Percentiles rank a stretch among this genome's conserved stretches.
Evolutionary conservation across 2,329 filamentous ascomycete genomes (phyloP).

Genomic region (Akanthomyces muscarius): DNA sequence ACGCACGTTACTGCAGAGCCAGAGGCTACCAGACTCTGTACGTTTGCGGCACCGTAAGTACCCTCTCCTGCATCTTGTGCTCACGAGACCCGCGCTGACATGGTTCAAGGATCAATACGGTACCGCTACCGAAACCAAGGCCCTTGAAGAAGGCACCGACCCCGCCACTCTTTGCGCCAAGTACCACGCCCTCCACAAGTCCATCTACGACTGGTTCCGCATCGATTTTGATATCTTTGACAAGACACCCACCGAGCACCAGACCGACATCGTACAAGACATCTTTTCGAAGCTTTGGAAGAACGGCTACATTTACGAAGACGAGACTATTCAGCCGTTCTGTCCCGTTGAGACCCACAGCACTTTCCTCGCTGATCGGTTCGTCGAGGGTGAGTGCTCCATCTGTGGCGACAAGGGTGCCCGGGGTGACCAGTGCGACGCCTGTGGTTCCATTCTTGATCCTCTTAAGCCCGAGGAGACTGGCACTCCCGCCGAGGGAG

Average conservation of each 20-base stretch:
- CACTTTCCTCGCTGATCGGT: conserved; percentile 79
- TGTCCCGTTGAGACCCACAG: conserved; percentile 65
- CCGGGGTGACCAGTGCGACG: conserved; percentile 70
- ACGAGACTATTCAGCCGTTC: conserved; percentile 83
- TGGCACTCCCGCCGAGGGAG: conserved; percentile 29
- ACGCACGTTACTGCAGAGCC: conserved; percentile 74
- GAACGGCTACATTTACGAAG: conserved; percentile 84
- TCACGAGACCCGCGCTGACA: neutral
- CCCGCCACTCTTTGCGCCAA: conserved; percentile 85
- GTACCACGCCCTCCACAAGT: conserved; percentile 85
- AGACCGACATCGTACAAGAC: conserved; percentile 88
- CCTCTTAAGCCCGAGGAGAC: conserved; percentile 56
- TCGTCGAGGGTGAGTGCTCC: conserved; percentile 75
- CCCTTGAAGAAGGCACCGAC: conserved; percentile 78
- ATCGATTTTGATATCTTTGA: conserved; percentile 95
- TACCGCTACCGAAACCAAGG: conserved; percentile 93
- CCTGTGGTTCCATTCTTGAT: conserved; percentile 68
- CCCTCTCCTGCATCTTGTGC: neutral
- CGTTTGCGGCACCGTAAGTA: conserved; percentile 63
- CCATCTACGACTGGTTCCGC: conserved; percentile 94
- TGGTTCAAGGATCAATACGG: conserved; percentile 75
- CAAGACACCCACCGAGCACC: conserved; percentile 80
- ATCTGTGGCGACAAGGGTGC: conserved; percentile 70
- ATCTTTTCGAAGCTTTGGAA: conserved; percentile 86
- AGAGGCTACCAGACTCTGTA: conserved; percentile 76